A percentile compares a stretch with the other conserved stretches of the same genome.
These are phyloP conservation scores for Mycena capillaripes DNA, from an alignment of 768 basidiomycete species.

Conservation along the genomic window DNA sequence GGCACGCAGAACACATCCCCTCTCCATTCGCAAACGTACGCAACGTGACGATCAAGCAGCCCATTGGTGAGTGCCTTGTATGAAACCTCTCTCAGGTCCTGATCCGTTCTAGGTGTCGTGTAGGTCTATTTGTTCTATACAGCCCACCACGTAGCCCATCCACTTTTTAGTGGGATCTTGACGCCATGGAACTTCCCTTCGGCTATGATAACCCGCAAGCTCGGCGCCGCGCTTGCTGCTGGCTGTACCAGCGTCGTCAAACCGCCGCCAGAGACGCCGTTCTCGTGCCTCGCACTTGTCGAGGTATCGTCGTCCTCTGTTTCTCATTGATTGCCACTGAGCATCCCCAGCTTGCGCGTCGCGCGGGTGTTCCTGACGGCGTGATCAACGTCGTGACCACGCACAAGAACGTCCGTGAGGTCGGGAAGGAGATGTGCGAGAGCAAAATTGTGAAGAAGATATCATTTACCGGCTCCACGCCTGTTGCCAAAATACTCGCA, in stretches of 20 bases:
- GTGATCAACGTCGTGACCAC: slow-evolving; percentile 97
- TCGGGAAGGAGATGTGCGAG: slow-evolving; percentile 95
- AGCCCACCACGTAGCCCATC: slow-evolving; percentile 23
- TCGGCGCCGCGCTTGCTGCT: slow-evolving; percentile 90
- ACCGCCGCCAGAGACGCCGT: slow-evolving; percentile 95
- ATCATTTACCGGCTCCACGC: slow-evolving; percentile 91
- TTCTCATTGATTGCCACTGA: not conserved
- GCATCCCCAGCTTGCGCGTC: slow-evolving; percentile 72
- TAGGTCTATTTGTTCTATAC: slow-evolving; percentile 39
- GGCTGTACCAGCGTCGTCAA: slow-evolving; percentile 98
- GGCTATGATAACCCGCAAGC: slow-evolving; percentile 94
- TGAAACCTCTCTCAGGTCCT: not conserved
- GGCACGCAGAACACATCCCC: slow-evolving; percentile 81
- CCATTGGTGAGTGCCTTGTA: slow-evolving; percentile 69
- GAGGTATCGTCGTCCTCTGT: slow-evolving; percentile 67
- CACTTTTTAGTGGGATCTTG: slow-evolving; percentile 71
- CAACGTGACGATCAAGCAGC: slow-evolving; percentile 95
- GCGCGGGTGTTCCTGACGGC: slow-evolving; percentile 95
- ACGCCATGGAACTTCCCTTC: slow-evolving; percentile 97
- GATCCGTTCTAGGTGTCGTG: slow-evolving; percentile 52
- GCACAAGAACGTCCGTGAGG: slow-evolving; percentile 84
- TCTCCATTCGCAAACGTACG: slow-evolving; percentile 77
- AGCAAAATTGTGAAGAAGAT: slow-evolving; percentile 90
- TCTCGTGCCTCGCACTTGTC: slow-evolving; percentile 90
- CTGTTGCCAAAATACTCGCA: slow-evolving; percentile 83